Evolutionary conservation across 176 grass and related monocot species (phyloP).

Genomic region (Bothriochloa decipiens): DNA sequence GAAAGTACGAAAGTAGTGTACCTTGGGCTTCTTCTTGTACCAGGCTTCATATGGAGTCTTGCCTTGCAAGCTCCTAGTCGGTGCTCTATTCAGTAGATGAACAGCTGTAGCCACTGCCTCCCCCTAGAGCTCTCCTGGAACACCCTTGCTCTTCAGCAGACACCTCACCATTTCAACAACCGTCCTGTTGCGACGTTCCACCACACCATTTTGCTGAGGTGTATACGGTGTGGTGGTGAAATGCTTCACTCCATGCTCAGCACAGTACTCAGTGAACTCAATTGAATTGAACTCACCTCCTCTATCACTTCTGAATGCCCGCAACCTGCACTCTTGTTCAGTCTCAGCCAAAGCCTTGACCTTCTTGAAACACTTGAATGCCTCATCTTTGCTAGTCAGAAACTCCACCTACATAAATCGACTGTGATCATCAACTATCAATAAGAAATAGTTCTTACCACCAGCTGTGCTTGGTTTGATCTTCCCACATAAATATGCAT

Average conservation of each 20-base stretch:
- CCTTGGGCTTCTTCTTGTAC: neutral
- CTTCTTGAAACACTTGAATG: too few relatives aligned
- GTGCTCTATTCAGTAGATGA: neutral
- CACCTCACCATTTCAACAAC: neutral
- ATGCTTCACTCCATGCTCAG: neutral
- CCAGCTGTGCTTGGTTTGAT: too few relatives aligned
- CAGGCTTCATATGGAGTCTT: neutral
- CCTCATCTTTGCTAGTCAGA: too few relatives aligned
- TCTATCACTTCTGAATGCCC: too few relatives aligned
- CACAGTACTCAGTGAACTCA: neutral
- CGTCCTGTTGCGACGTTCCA: neutral
- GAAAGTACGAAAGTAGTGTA: too few relatives aligned
- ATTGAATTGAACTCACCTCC: neutral
- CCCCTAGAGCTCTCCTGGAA: neutral
- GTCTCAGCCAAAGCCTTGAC: too few relatives aligned
- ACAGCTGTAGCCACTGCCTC: neutral
- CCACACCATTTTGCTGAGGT: neutral
- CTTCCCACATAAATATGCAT: too few relatives aligned
- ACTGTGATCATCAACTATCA: too few relatives aligned
- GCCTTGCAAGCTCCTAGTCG: neutral
- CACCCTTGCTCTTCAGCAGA: neutral
- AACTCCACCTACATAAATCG: too few relatives aligned
- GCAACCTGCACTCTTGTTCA: accelerated
- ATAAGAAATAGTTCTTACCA: too few relatives aligned
- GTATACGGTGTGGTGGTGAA: neutral